Percentiles rank a stretch among this genome's conserved stretches.
phyloP scores from a whole-genome alignment of 371 early-diverging fungal genomes.

The Saksenaea vasiformis region DNA sequence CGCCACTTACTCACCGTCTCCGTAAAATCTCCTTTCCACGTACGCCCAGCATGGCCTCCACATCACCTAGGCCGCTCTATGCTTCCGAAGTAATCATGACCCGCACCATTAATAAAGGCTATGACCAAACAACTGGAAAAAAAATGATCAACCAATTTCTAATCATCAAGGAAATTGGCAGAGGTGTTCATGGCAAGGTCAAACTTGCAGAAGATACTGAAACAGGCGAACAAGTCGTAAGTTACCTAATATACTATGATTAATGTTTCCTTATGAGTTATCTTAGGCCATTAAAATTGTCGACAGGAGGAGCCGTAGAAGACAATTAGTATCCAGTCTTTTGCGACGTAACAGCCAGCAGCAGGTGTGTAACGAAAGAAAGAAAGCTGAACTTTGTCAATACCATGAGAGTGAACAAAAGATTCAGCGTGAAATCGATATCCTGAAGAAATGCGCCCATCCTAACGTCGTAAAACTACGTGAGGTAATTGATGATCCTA shows the following conservation, averaged over 20 bases:
- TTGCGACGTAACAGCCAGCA: slow-evolving; percentile 16
- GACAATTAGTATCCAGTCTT: slow-evolving; percentile 58
- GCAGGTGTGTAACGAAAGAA: background rate
- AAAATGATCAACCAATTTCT: slow-evolving; percentile 94
- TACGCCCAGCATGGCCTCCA: slow-evolving; percentile 9
- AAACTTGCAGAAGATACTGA: slow-evolving; percentile 81
- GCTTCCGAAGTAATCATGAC: slow-evolving; percentile 20
- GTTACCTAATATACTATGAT: slow-evolving; percentile 15
- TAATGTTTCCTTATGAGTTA: background rate
- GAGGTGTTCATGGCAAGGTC: slow-evolving; percentile 95
- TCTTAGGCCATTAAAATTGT: slow-evolving; percentile 82
- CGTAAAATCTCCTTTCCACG: slow-evolving; percentile 25
- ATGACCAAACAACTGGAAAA: slow-evolving; percentile 81
- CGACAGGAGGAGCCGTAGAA: slow-evolving; percentile 69
- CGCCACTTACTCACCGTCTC: slow-evolving; percentile 15
- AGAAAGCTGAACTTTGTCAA: slow-evolving; percentile 14
- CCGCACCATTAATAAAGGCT: slow-evolving; percentile 68
- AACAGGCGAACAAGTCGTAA: slow-evolving; percentile 74
- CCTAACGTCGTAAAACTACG: slow-evolving; percentile 87
- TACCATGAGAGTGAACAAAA: slow-evolving; percentile 74
- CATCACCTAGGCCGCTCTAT: slow-evolving; percentile 11
- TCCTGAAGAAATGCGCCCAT: slow-evolving; percentile 89
- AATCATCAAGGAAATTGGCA: slow-evolving; percentile 83
- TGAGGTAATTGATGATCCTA: slow-evolving; percentile 94
- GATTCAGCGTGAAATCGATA: slow-evolving; percentile 91